Conservation (phyloP, 2,329 filamentous ascomycete species). For the Scytalidium sp. region DNA sequence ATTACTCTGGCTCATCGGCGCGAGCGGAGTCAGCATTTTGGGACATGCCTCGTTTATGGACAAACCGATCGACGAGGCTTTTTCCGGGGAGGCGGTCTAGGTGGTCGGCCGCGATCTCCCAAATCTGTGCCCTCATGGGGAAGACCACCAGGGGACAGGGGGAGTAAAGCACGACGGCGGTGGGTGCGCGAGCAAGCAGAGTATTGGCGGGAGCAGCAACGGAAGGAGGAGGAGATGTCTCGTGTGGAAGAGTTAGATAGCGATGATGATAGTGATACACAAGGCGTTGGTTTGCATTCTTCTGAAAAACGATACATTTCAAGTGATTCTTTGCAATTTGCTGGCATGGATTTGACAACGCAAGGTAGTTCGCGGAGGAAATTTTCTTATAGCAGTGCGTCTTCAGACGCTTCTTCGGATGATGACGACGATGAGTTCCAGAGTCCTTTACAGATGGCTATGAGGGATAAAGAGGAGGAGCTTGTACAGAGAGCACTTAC, state of each 20-base stretch:
- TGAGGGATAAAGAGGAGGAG: constrained; percentile 67
- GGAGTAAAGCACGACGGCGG: constrained; percentile 57
- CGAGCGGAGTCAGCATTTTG: constrained; percentile 87
- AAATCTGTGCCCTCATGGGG: constrained; percentile 90
- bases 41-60: constrained; percentile 96
- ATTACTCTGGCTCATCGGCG: constrained; percentile 92
- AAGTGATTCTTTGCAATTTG: constrained; percentile 60
- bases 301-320: constrained; percentile 45
- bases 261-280: constrained; percentile 48
- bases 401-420: constrained; percentile 46
- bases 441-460: constrained; percentile 49
- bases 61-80: constrained; percentile 99
- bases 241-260: constrained; percentile 66
- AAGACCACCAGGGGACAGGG: constrained; percentile 95
- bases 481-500: constrained; percentile 75
- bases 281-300: constrained; percentile 49
- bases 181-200: constrained; percentile 47
- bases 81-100: constrained; percentile 99
- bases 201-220: constrained; percentile 40
- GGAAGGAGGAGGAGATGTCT: constrained; percentile 15
- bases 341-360: constrained; percentile 55
- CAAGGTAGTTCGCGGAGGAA: constrained; percentile 18
- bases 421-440: constrained; percentile 51
- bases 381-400: constrained; percentile 20
- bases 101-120: constrained; percentile 99